A percentile compares a stretch with the other conserved stretches of the same genome.
Evolutionary conservation across 768 basidiomycete species (phyloP).

Genomic region (Dentipellis fragilis): DNA sequence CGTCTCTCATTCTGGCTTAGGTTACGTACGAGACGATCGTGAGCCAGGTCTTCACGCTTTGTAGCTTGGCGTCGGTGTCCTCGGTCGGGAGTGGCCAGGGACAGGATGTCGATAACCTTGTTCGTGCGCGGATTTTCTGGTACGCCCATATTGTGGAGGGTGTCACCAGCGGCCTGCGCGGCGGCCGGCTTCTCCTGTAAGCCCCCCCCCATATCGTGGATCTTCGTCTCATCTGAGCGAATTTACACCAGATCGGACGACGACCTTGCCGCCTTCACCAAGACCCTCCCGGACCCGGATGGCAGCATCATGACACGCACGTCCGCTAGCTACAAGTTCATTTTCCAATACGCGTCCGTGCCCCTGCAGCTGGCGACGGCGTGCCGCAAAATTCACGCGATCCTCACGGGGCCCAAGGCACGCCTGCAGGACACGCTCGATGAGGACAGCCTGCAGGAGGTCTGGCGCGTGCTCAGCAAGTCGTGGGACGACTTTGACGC

Average conservation of each 20-base stretch:
- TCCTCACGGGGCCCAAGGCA: conserved; percentile 72
- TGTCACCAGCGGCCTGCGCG: conserved; percentile 69
- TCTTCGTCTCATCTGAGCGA: neutral
- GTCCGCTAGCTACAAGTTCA: conserved; percentile 39
- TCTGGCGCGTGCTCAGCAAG: conserved; percentile 77
- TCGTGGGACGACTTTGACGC: conserved; percentile 81
- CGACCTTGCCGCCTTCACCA: conserved; percentile 66
- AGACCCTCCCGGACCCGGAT: conserved; percentile 28
- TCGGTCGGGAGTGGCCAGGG: conserved; percentile 39
- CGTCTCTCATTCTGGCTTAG: conserved; percentile 26
- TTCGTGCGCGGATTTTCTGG: conserved; percentile 81
- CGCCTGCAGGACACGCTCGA: conserved; percentile 49
- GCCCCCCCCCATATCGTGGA: conserved; percentile 16
- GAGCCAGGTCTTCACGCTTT: conserved; percentile 73
- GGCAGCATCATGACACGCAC: conserved; percentile 20
- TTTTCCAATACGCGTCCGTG: conserved; percentile 51
- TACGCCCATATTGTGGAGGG: conserved; percentile 84
- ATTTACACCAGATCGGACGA: conserved; percentile 48
- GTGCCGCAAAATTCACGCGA: conserved; percentile 69
- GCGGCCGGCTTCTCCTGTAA: conserved; percentile 77
- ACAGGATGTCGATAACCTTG: conserved; percentile 44
- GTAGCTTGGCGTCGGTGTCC: conserved; percentile 38
- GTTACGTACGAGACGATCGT: conserved; percentile 75
- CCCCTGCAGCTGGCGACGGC: conserved; percentile 69
- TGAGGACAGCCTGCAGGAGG: conserved; percentile 54